Percentiles rank a stretch among this genome's conserved stretches.
phyloP scores from a whole-genome alignment of 129 eudicot genomes.

The Pittosporum tobira region DNA sequence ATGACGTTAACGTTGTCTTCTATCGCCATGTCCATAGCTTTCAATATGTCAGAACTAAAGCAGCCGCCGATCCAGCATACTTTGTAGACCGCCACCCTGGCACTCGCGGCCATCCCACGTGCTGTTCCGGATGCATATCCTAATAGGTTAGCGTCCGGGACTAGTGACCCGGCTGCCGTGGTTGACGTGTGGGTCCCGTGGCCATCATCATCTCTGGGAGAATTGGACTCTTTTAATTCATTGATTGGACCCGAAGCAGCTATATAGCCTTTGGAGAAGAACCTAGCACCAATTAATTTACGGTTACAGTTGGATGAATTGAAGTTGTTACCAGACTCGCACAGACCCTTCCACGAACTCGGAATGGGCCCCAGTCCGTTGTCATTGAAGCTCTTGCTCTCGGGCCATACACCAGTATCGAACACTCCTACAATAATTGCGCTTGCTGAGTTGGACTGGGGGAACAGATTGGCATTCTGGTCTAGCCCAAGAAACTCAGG shows the following conservation, averaged over 20 bases:
- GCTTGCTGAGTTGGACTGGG: conserved; percentile 30
- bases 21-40: conserved; percentile 70
- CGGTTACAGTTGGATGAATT: conserved; percentile 48
- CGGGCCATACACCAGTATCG: conserved; percentile 98
- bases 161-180: conserved; percentile 78
- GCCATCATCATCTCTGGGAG: conserved; percentile 95
- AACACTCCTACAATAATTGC: conserved; percentile 67
- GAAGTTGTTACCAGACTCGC: conserved; percentile 64
- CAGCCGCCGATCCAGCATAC: conserved; percentile 95
- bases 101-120: conserved; percentile 85
- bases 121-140: conserved; percentile 86
- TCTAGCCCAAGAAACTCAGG: conserved; percentile 81
- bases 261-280: conserved; percentile 59
- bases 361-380: conserved; percentile 80
- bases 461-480: conserved; percentile 36
- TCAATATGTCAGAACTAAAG: conserved; percentile 85
- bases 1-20: conserved; percentile 70
- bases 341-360: conserved; percentile 65
- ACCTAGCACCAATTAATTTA: conserved; percentile 80
- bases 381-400: conserved; percentile 77
- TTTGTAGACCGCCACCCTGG: conserved; percentile 72
- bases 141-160: conserved; percentile 58
- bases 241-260: conserved; percentile 70
- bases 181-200: conserved; percentile 91
- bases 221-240: conserved; percentile 60